phyloP scores from a whole-genome alignment of 768 basidiomycete species.

The Rhizopogon sp. region DNA sequence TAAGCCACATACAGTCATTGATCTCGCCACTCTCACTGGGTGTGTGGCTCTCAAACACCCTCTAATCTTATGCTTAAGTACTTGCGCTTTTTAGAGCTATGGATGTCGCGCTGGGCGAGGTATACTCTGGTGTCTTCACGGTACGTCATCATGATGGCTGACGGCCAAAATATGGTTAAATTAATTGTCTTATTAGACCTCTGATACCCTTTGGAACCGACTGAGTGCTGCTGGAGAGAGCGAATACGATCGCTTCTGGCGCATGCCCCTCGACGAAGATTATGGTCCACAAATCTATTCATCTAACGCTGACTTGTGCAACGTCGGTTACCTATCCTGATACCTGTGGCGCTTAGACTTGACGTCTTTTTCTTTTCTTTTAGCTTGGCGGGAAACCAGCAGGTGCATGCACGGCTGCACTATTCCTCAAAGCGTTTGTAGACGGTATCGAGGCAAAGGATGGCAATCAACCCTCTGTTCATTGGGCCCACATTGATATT shows the following conservation, averaged over 20 bases:
- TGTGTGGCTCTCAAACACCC: conserved; percentile 21
- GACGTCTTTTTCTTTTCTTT: neutral
- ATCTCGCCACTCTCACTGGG: conserved; percentile 87
- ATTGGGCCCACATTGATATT: conserved; percentile 89
- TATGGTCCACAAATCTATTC: conserved; percentile 72
- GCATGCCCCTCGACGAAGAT: conserved; percentile 83
- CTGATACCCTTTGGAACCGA: conserved; percentile 68
- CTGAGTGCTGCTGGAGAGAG: conserved; percentile 65
- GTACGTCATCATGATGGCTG: conserved; percentile 30
- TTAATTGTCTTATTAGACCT: conserved; percentile 39
- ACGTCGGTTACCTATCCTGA: conserved; percentile 22
- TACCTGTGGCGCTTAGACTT: neutral
- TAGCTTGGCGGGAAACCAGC: conserved; percentile 70
- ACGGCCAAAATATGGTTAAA: neutral
- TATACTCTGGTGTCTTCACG: conserved; percentile 75
- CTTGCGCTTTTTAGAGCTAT: conserved; percentile 49
- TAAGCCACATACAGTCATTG: conserved; percentile 79
- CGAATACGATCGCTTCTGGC: conserved; percentile 85
- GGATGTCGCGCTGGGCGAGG: conserved; percentile 67
- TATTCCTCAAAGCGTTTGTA: conserved; percentile 83
- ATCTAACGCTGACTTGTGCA: conserved; percentile 80
- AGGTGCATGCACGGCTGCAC: conserved; percentile 76
- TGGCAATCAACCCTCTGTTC: conserved; percentile 47
- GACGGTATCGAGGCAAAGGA: conserved; percentile 65
- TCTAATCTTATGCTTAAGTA: neutral